phyloP scores from a whole-genome alignment of 2,329 filamentous ascomycete genomes.

The Colletotrichum eremochloae region DNA sequence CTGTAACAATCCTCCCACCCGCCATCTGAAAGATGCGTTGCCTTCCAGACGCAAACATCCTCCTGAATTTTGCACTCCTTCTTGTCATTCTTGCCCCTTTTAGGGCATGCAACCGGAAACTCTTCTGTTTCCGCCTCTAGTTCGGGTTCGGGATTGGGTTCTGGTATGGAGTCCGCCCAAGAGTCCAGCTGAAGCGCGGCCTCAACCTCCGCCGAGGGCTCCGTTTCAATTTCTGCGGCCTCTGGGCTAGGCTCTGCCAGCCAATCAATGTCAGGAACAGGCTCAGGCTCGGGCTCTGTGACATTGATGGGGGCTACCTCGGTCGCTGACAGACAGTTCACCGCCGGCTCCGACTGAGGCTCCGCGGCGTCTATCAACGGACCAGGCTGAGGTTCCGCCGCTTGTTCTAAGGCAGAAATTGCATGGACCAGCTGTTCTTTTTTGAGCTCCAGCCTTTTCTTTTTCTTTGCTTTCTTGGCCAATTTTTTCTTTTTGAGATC shows the following conservation, averaged over 20 bases:
- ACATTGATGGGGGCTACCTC: not conserved
- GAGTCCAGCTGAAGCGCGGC: not conserved
- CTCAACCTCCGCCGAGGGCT: not conserved
- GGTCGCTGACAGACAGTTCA: no score
- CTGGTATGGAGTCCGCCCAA: not conserved
- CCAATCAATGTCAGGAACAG: not conserved
- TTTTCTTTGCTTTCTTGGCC: not conserved
- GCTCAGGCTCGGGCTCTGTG: not conserved
- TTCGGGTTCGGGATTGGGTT: not conserved
- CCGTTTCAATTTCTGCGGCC: not conserved
- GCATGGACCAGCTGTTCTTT: not conserved
- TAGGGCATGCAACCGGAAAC: not conserved
- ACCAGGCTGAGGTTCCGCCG: not conserved
- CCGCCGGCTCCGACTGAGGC: no score
- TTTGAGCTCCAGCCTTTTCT: not conserved
- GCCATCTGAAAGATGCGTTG: slow-evolving; percentile 5
- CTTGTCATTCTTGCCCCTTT: no score
- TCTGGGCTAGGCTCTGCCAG: not conserved
- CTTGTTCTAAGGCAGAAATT: not conserved
- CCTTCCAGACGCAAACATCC: not conserved
- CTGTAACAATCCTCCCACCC: slow-evolving; percentile 3
- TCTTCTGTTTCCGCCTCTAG: not conserved
- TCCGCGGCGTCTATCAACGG: not conserved
- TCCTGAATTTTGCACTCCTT: not conserved
- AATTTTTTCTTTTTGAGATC: not conserved